phyloP scores from a whole-genome alignment of 2,329 filamentous ascomycete species.

The Elsinoe ampelina region DNA sequence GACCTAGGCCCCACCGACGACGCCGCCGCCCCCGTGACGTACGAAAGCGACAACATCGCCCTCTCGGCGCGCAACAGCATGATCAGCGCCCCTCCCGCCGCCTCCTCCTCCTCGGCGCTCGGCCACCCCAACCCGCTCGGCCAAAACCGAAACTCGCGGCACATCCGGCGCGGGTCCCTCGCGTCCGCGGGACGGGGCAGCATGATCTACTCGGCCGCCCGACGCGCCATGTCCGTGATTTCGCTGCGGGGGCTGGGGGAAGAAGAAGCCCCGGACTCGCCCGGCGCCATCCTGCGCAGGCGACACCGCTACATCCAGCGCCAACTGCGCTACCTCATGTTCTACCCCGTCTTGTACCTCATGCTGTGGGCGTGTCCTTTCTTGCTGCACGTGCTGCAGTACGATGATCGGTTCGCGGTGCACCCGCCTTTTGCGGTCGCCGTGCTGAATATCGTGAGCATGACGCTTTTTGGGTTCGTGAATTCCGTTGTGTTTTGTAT shows the following conservation, averaged over 20 bases:
- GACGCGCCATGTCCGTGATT: slow-evolving; percentile 6
- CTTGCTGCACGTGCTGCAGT: slow-evolving; percentile 49
- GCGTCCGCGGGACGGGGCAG: not conserved
- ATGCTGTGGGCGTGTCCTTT: slow-evolving; percentile 61
- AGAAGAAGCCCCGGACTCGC: not conserved
- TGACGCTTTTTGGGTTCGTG: slow-evolving; percentile 54
- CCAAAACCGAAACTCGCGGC: not conserved
- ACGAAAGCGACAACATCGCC: not conserved
- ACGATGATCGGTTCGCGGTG: slow-evolving; percentile 37
- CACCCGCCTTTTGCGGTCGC: slow-evolving; percentile 47
- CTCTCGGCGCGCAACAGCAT: slow-evolving; percentile 4
- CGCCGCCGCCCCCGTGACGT: not conserved
- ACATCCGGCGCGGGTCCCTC: not conserved
- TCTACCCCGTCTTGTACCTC: slow-evolving; percentile 62
- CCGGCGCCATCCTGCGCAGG: not conserved
- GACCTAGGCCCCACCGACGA: not conserved
- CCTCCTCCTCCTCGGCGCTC: too few relatives aligned
- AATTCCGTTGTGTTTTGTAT: slow-evolving; percentile 56
- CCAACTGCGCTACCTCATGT: slow-evolving; percentile 60
- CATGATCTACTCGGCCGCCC: slow-evolving; percentile 11
- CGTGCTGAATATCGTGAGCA: slow-evolving; percentile 44
- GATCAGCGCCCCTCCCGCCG: not conserved
- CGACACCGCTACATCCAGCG: slow-evolving; percentile 43
- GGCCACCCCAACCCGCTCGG: slow-evolving; percentile 2
- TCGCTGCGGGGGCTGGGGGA: not conserved